Evolutionary conservation across 2,329 filamentous ascomycete genomes (phyloP).

Genomic region (Fusarium sarcochroum): DNA sequence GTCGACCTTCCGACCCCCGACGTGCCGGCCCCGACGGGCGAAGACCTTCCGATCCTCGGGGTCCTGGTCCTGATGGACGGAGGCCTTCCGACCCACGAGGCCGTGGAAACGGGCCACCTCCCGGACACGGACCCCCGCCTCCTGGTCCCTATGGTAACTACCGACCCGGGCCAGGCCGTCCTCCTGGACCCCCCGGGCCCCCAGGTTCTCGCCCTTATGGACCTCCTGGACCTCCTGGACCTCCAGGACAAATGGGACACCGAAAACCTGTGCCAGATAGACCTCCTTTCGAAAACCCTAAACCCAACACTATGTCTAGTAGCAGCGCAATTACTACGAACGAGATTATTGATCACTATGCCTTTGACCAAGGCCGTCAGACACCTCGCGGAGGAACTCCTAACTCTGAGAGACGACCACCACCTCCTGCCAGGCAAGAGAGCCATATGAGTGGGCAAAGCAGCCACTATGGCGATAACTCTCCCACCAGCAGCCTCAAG

Average conservation of each 20-base stretch:
- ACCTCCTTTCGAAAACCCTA: constrained; percentile 41
- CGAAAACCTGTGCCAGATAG: constrained; percentile 52
- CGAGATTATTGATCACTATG: constrained; percentile 58
- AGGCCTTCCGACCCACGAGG: constrained; percentile 36
- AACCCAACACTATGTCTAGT: constrained; percentile 42
- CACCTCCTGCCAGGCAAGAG: constrained; percentile 46
- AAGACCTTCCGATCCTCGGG: constrained; percentile 38
- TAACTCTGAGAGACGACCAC: constrained; percentile 43
- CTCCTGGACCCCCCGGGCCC: constrained; percentile 46
- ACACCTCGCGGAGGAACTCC: constrained; percentile 33
- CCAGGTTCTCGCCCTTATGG: constrained; percentile 47
- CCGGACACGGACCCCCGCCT: constrained; percentile 39
- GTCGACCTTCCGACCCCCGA: constrained; percentile 31
- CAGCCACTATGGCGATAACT: constrained; percentile 72
- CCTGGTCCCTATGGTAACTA: constrained; percentile 39
- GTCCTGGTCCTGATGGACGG: constrained; percentile 38
- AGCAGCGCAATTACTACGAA: constrained; percentile 54
- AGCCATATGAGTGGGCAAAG: constrained; percentile 55
- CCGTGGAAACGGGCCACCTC: constrained; percentile 41
- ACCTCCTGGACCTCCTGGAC: constrained; percentile 44
- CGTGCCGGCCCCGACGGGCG: constrained; percentile 40
- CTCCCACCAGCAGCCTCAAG: constrained; percentile 51
- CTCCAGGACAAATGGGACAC: constrained; percentile 42
- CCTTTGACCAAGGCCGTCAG: constrained; percentile 48
- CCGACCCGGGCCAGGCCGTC: constrained; percentile 42